Base-by-base conservation (phyloP, 805 yeast species). In the Sugiyamaella marilandica region DNA sequence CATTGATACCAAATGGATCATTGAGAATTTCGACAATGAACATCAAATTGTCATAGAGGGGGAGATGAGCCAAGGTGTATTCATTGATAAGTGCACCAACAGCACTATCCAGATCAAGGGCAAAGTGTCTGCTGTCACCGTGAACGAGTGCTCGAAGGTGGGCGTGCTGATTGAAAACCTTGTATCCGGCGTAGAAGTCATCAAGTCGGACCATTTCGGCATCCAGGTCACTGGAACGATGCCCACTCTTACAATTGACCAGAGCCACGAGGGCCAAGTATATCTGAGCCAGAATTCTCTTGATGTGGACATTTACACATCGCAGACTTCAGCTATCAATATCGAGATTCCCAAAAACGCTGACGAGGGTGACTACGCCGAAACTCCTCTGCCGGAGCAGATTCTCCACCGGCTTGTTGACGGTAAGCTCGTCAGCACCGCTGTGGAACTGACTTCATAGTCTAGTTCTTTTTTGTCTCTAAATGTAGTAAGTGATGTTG, bases 381-480 rank as follows among this genome's bases (percentile, higher is more conserved):
- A 94, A 70, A 72, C 82, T 51, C 83, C 96, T 8, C 80, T 87
- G 41, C 97, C 98, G 8, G 99, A 94, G 71, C 99, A 94, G 73
- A 78, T 94, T 70, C 80, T 81, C 65, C 96, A 89, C 70, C 74
- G 79, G 14, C 74, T 87, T 56, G 74, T 70, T 50, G 68, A 67
- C 51, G 94, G 92, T 29, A 78, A 79, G 63, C 69, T 91, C 55
- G 74, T 76, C 33, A 81, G 87, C 59, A 76, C 79, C 44, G 84
- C 90, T 58, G 95, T 88, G 46, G 94, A 86, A 67, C 95, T 87
- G 69, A 83, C 84, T 29, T 94, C 91, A 56, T 87, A 70, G 34
- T n/a, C 31, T 7, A 33, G n/a, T 35, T 10, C 13, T 19, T 10
- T 35, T 19, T 2, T 14, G 41, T 35, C 9, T 14, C 19, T 35